Conservation (phyloP, 176 grass and related monocot species). For the Lolium rigidum region DNA sequence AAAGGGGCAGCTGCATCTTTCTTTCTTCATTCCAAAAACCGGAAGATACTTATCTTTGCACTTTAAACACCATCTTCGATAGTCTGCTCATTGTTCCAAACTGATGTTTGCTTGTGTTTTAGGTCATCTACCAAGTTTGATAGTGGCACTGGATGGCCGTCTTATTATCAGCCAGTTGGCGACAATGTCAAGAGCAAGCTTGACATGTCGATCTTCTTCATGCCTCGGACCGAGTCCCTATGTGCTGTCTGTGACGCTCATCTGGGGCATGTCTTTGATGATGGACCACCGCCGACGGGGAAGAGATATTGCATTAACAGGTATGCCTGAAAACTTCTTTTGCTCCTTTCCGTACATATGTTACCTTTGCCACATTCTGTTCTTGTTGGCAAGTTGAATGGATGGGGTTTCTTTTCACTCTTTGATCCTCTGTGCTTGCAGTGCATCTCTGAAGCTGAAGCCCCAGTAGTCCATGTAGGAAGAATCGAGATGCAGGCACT, state of each 20-base stretch:
- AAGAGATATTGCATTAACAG: constrained; percentile 88
- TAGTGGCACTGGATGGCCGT: constrained; percentile 89
- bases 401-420: constrained; percentile 37
- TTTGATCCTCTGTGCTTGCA: not conserved
- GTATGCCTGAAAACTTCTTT: not conserved
- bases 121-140: constrained; percentile 90
- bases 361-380: not conserved
- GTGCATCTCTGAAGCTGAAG: constrained; percentile 45
- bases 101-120: constrained; percentile 22
- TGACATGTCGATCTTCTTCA: constrained; percentile 88
- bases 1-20: not conserved
- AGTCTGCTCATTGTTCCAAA: constrained; percentile 5
- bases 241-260: constrained; percentile 75
- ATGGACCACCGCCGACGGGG: constrained; percentile 75
- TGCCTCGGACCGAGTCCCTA: constrained; percentile 78
- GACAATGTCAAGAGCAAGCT: constrained; percentile 76
- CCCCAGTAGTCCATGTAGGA: not conserved
- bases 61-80: not conserved
- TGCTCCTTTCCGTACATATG: not conserved
- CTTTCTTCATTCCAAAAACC: not conserved
- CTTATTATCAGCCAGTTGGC: constrained; percentile 78
- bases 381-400: constrained; percentile 13
- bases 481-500: not conserved
- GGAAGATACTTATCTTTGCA: not conserved
- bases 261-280: constrained; percentile 81